These are phyloP conservation scores for Fusarium sp. DNA, from an alignment of 2,329 filamentous ascomycete species.

Conservation along the genomic window DNA sequence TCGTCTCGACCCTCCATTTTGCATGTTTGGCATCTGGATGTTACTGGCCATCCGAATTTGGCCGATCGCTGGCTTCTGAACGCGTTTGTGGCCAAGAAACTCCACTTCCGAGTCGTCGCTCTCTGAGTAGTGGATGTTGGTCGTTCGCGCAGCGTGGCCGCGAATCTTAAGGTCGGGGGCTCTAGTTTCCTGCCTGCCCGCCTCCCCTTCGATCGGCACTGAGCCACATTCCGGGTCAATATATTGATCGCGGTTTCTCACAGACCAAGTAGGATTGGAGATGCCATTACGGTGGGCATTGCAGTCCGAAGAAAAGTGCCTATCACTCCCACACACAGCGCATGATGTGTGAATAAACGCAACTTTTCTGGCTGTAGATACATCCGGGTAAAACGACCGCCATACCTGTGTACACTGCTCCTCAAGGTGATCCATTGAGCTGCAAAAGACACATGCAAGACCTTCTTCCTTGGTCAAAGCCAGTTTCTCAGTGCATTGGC, in stretches of 20 bases:
- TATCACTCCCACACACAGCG: slow-evolving; percentile 62
- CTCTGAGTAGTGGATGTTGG: slow-evolving; percentile 57
- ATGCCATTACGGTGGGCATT: slow-evolving; percentile 35
- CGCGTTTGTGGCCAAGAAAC: slow-evolving; percentile 51
- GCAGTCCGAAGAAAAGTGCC: slow-evolving; percentile 69
- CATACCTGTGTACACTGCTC: slow-evolving; percentile 68
- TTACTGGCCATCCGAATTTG: slow-evolving; percentile 54
- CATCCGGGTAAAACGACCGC: slow-evolving; percentile 61
- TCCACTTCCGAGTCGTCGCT: slow-evolving; percentile 58
- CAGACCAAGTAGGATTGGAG: slow-evolving; percentile 61
- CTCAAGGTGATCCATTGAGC: slow-evolving; percentile 65
- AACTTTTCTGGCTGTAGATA: slow-evolving; percentile 57
- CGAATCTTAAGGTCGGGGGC: slow-evolving; percentile 47
- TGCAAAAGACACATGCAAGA: slow-evolving; percentile 69
- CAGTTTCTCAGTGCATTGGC: slow-evolving; percentile 66
- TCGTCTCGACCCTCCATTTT: slow-evolving; percentile 19
- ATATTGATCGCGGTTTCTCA: slow-evolving; percentile 59
- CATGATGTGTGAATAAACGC: slow-evolving; percentile 61
- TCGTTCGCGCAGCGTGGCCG: slow-evolving; percentile 48
- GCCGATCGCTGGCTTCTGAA: slow-evolving; percentile 46
- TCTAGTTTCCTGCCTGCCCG: slow-evolving; percentile 36
- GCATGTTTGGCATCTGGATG: slow-evolving; percentile 49
- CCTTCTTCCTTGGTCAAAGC: slow-evolving; percentile 60
- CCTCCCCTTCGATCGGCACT: slow-evolving; percentile 50
- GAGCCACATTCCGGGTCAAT: slow-evolving; percentile 56